Conservation (phyloP, 2,329 filamentous ascomycete species). For the Tolypocladium paradoxum region DNA sequence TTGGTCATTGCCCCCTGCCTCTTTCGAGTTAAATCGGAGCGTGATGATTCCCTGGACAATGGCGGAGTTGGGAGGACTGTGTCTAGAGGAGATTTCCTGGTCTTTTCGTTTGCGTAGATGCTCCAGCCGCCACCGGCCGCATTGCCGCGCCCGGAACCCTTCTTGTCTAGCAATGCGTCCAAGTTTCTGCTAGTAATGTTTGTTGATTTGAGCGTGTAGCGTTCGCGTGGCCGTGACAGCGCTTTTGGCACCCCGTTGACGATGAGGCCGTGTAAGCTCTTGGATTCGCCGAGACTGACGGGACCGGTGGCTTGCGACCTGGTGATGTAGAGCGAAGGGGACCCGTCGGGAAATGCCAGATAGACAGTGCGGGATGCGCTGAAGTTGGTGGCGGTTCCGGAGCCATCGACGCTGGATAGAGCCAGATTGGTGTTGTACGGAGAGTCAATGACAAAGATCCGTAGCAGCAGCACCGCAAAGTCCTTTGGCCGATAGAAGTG, state of each 20-base stretch:
- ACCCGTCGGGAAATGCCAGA: conserved; percentile 71
- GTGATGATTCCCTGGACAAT: conserved; percentile 23
- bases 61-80: conserved; percentile 36
- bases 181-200: conserved; percentile 63
- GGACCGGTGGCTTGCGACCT: conserved; percentile 35
- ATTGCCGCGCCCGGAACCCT: conserved; percentile 60
- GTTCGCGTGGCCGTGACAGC: conserved; percentile 60
- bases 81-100: conserved; percentile 44
- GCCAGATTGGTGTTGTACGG: conserved; percentile 60
- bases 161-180: conserved; percentile 54
- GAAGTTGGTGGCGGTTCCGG: conserved; percentile 31
- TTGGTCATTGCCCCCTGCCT: conserved; percentile 12
- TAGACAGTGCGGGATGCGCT: conserved; percentile 64
- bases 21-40: conserved; percentile 17
- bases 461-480: conserved; percentile 62
- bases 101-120: conserved; percentile 58
- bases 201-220: conserved; percentile 59
- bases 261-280: conserved; percentile 58
- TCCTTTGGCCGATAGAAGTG: conserved; percentile 62
- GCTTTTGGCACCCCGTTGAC: conserved; percentile 75
- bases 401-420: conserved; percentile 20
- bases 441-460: conserved; percentile 69
- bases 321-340: conserved; percentile 62
- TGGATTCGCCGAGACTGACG: conserved; percentile 38
- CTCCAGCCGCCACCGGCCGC: conserved; percentile 68